phyloP scores from a whole-genome alignment of 495 filamentous ascomycete genomes.

The Xylaria nigripes region DNA sequence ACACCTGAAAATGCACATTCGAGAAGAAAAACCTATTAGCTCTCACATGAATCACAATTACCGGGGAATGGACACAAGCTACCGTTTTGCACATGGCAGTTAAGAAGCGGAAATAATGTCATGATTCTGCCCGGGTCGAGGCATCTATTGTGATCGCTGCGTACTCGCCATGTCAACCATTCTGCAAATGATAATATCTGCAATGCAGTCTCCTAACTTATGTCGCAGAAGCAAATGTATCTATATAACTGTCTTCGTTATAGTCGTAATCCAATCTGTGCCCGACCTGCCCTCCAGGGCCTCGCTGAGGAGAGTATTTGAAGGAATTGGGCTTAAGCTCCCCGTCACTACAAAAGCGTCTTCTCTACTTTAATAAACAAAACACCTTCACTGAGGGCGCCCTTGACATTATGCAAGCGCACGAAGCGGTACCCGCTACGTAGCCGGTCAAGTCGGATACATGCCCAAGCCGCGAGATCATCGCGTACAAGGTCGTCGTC shows the following conservation, averaged over 20 bases:
- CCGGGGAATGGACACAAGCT: too few relatives aligned
- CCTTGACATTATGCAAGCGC: slow-evolving; percentile 58
- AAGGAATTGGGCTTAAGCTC: too few relatives aligned
- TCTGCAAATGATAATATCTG: background rate
- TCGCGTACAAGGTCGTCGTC: slow-evolving; percentile 73
- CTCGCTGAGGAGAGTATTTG: too few relatives aligned
- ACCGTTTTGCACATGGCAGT: too few relatives aligned
- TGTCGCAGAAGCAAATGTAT: background rate
- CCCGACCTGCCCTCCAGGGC: background rate
- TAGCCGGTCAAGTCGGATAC: slow-evolving; percentile 73
- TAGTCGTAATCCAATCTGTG: background rate
- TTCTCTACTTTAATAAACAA: slow-evolving; percentile 64
- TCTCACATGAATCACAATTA: too few relatives aligned
- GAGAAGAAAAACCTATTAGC: too few relatives aligned
- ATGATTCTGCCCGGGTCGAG: too few relatives aligned
- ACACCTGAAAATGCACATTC: too few relatives aligned
- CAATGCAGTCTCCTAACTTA: background rate
- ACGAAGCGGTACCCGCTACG: slow-evolving; percentile 68
- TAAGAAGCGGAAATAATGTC: too few relatives aligned
- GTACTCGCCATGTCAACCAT: too few relatives aligned
- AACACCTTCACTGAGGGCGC: slow-evolving; percentile 51
- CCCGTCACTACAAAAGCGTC: slow-evolving; percentile 14
- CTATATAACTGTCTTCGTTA: background rate
- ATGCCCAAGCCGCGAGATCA: slow-evolving; percentile 76
- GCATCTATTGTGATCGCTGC: too few relatives aligned